phyloP scores from a whole-genome alignment of 2,329 filamentous ascomycete species.

The Clarireedia hainanense region DNA sequence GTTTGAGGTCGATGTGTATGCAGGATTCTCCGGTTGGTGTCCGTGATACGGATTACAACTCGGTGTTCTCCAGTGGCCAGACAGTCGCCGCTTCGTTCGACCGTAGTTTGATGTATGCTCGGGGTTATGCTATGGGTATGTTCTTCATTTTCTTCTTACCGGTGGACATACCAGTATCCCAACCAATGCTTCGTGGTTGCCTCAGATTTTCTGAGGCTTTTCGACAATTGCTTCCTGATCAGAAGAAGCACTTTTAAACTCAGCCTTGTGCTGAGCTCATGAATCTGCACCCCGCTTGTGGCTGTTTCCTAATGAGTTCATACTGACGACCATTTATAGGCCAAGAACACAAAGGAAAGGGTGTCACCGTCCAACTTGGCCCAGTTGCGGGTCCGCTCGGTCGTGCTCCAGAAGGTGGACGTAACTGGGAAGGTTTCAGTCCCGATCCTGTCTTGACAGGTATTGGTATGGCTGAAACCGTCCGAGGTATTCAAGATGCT shows the following conservation, averaged over 20 bases:
- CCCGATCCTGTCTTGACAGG: conserved; percentile 67
- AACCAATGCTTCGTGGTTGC: too few relatives aligned
- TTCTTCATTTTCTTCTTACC: neutral
- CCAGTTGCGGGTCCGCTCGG: conserved; percentile 64
- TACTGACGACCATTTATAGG: neutral
- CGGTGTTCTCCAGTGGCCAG: conserved; percentile 63
- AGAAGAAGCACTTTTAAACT: too few relatives aligned
- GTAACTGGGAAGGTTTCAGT: conserved; percentile 63
- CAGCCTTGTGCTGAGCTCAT: too few relatives aligned
- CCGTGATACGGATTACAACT: conserved; percentile 54
- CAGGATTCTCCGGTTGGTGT: conserved; percentile 29
- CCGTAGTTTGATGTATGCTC: conserved; percentile 46
- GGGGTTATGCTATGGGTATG: conserved; percentile 40
- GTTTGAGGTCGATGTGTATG: conserved; percentile 28
- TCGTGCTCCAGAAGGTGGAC: conserved; percentile 58
- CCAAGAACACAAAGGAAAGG: conserved; percentile 64
- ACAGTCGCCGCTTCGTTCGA: conserved; percentile 66
- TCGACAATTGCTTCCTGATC: too few relatives aligned
- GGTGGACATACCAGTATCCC: too few relatives aligned
- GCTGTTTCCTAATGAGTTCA: neutral
- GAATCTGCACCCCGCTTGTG: too few relatives aligned
- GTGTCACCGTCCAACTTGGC: conserved; percentile 65
- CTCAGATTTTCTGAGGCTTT: too few relatives aligned
- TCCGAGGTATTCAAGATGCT: conserved; percentile 73
- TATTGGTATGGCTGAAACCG: conserved; percentile 60